These are phyloP conservation scores for Selaginella moellendorffii DNA, from an alignment of 75 land plant species.

Conservation along the genomic window DNA sequence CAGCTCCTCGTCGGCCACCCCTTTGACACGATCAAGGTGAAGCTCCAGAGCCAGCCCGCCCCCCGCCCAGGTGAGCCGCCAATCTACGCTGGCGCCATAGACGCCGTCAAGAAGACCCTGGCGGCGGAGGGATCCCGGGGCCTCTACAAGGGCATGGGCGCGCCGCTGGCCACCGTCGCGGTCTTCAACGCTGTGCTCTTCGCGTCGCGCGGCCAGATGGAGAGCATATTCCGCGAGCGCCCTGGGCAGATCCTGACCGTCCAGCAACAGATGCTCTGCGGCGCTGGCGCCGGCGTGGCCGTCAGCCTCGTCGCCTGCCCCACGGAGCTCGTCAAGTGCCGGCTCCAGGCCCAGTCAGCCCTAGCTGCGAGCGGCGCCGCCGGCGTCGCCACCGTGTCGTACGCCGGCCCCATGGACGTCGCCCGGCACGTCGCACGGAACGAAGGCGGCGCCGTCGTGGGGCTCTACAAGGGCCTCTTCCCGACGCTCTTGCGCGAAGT, in stretches of 20 bases:
- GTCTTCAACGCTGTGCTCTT: conserved; percentile 93
- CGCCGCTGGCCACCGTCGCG: conserved; percentile 96
- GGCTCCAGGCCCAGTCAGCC: conserved; percentile 64
- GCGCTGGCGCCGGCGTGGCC: conserved; percentile 86
- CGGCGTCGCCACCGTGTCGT: conserved; percentile 17
- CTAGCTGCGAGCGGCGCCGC: conserved; percentile 23
- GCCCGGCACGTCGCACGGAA: conserved; percentile 60
- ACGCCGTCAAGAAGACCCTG: conserved; percentile 80
- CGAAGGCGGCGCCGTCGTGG: conserved; percentile 53
- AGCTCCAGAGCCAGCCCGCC: conserved; percentile 84
- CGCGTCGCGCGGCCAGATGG: conserved; percentile 90
- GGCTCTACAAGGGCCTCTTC: conserved; percentile 75
- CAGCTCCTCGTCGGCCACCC: conserved; percentile 87
- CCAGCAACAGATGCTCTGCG: conserved; percentile 59
- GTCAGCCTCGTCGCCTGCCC: conserved; percentile 90
- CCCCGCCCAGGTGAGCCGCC: conserved; percentile 72
- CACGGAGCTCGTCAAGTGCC: conserved; percentile 89
- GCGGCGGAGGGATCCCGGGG: conserved; percentile 71
- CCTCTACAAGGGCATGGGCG: conserved; percentile 97
- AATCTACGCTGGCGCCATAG: conserved; percentile 67
- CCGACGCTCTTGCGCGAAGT: conserved; percentile 90
- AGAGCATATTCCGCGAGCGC: conserved; percentile 43
- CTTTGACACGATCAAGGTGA: conserved; percentile 96
- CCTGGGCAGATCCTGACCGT: conserved; percentile 58
- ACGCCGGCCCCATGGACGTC: conserved; percentile 86